Evolutionary conservation across 2,329 filamentous ascomycete species (phyloP).

Genomic region (Diaporthe capsici): DNA sequence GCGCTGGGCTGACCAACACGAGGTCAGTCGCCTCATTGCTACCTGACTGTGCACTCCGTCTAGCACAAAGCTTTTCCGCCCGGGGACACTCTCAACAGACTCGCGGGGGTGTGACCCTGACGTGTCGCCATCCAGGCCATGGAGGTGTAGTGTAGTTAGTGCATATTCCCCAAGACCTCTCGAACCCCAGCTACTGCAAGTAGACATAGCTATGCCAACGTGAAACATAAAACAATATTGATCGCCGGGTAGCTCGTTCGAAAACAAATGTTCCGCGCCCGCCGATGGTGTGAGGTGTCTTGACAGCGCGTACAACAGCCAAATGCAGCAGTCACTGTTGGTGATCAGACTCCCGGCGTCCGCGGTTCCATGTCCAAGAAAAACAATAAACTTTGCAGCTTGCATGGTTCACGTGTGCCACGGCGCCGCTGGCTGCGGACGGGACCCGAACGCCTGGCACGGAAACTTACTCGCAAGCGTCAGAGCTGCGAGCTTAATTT

Average conservation of each 20-base stretch:
- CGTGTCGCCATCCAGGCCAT: neutral
- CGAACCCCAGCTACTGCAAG: neutral
- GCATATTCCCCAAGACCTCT: neutral
- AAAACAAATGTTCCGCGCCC: neutral
- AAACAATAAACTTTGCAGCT: neutral
- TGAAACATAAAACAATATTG: no score
- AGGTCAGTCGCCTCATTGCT: neutral
- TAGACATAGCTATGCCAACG: neutral
- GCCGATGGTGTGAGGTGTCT: neutral
- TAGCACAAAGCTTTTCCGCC: neutral
- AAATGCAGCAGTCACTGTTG: neutral
- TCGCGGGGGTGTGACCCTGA: neutral
- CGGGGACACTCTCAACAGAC: neutral
- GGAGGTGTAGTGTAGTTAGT: neutral
- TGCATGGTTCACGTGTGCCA: constrained; percentile 41
- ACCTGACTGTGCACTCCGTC: no score
- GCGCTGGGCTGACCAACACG: neutral
- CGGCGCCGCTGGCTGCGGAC: neutral
- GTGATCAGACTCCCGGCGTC: neutral
- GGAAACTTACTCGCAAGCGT: constrained; percentile 25
- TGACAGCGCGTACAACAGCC: neutral
- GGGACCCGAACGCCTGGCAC: constrained; percentile 22
- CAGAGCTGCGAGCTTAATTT: constrained; percentile 23
- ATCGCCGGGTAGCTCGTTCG: neutral
- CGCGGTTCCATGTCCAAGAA: neutral